Evolutionary conservation across 352 stramenopile genomes (phyloP).

Genomic region (Phytophthora ramorum): DNA sequence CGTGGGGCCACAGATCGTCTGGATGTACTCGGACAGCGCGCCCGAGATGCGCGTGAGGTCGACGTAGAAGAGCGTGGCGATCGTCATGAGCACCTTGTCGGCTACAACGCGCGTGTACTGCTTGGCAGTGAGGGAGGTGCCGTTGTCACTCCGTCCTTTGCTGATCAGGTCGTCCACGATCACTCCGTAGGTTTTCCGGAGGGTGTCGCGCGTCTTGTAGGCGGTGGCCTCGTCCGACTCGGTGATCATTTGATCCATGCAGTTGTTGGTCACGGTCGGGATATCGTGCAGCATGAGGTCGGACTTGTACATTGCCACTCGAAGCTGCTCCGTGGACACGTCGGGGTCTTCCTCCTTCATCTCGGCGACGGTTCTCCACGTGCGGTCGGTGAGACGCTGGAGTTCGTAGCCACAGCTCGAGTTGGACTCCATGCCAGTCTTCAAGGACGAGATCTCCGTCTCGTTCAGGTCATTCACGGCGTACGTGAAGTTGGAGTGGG

Average conservation of each 20-base stretch:
- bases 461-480: conserved; percentile 42
- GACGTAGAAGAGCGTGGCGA: conserved; percentile 39
- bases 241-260: conserved; percentile 41
- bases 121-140: conserved; percentile 39
- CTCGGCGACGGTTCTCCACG: conserved; percentile 36
- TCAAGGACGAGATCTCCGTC: conserved; percentile 45
- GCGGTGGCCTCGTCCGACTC: conserved; percentile 36
- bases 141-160: conserved; percentile 38
- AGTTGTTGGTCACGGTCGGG: conserved; percentile 42
- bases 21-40: conserved; percentile 41
- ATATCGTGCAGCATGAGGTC: conserved; percentile 43
- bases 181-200: conserved; percentile 40
- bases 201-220: conserved; percentile 38
- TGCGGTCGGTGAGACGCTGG: conserved; percentile 39
- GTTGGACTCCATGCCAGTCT: conserved; percentile 38
- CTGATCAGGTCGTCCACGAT: conserved; percentile 42
- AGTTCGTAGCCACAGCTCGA: conserved; percentile 47
- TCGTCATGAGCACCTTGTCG: conserved; percentile 36
- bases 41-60: conserved; percentile 40
- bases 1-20: conserved; percentile 39
- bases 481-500: conserved; percentile 34
- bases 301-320: conserved; percentile 33
- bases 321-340: conserved; percentile 22
- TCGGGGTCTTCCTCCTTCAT: conserved; percentile 30
- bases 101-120: conserved; percentile 37